Base-by-base conservation (phyloP, 2,329 filamentous ascomycete species). In the Biscogniauxia sp. region DNA sequence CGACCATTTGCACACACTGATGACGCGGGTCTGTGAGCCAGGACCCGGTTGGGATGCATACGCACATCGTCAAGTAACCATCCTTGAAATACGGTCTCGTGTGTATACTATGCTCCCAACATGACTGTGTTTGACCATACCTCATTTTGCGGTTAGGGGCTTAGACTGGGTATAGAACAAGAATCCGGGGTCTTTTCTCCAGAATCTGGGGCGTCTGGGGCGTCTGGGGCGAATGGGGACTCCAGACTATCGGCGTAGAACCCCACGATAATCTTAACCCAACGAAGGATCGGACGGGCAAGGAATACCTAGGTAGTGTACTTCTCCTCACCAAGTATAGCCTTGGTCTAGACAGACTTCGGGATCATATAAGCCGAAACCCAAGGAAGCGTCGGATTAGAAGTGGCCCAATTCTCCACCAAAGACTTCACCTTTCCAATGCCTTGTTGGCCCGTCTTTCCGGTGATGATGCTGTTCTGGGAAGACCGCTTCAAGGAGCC, bases 341-440 rank as follows among this genome's bases (percentile, higher is more conserved):
- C 20, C 20, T 9, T 19, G 26, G 23, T 53, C 20, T 25, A 26
- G 23, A 53, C 20, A 26, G 52, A 28, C 11, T 26, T 54, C 53
- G 53, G 53, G 25, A n/a, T 6, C 26, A 37, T 37, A 8, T 37
- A 41, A 17, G 20, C 53, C 53, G 53, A 54, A 28, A 32, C 20
- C 19, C 50, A 11, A 6, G 19, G 2, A 51, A 20, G 50, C 19
- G 50, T 25, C 20, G 50, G 50, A 15, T 17, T 17, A 51, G 50
- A 4, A 19, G 50, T 13, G 19, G 19, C 50, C 50, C 19, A 54
- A 54, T 56, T 56, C 54, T 56, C 54, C 54, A 56, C 54, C 23
- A 55, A 55, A 55, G 53, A 55, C 25, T 20, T 52, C 23, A 26
- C 23, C 37, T 45, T 11, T n/a, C 37, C 17, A 2, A 45, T 6